phyloP scores from a whole-genome alignment of 148 eudicot species.

The Camellia lanceoleosa region DNA sequence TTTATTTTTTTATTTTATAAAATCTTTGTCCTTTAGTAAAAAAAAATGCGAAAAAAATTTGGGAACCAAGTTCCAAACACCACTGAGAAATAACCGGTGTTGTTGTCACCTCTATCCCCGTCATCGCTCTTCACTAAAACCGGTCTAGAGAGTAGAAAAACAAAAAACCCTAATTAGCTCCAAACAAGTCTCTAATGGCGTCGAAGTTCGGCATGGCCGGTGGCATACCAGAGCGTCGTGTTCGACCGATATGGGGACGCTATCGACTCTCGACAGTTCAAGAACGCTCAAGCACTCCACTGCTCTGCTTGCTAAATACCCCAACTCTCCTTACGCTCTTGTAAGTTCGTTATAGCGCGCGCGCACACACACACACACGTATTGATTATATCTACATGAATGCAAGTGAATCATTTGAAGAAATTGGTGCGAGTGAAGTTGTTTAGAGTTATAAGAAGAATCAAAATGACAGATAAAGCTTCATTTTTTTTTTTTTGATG shows the following conservation, averaged over 20 bases:
- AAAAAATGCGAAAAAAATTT: too few species aligned
- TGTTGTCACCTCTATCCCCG: too few species aligned
- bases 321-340: conserved; percentile 72
- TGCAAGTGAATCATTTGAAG: not conserved
- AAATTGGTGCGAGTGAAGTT: not conserved
- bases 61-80: too few species aligned
- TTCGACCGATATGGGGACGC: conserved; percentile 96
- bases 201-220: conserved; percentile 79
- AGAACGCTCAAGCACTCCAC: conserved; percentile 70
- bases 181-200: conserved; percentile 32
- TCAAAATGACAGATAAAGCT: too few species aligned
- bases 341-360: conserved; percentile 33
- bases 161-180: not conserved
- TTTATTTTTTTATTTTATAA: too few species aligned
- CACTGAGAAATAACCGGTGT: too few species aligned
- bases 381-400: not conserved
- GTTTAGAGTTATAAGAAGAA: too few species aligned
- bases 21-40: too few species aligned
- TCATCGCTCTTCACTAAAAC: too few species aligned
- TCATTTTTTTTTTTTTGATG: not conserved
- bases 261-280: conserved; percentile 84
- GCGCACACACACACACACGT: too few species aligned
- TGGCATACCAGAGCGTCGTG: conserved; percentile 90
- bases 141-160: not conserved
- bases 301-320: conserved; percentile 62